phyloP scores from a whole-genome alignment of 208 protist species.

The Trypanosomatidae sp. region DNA sequence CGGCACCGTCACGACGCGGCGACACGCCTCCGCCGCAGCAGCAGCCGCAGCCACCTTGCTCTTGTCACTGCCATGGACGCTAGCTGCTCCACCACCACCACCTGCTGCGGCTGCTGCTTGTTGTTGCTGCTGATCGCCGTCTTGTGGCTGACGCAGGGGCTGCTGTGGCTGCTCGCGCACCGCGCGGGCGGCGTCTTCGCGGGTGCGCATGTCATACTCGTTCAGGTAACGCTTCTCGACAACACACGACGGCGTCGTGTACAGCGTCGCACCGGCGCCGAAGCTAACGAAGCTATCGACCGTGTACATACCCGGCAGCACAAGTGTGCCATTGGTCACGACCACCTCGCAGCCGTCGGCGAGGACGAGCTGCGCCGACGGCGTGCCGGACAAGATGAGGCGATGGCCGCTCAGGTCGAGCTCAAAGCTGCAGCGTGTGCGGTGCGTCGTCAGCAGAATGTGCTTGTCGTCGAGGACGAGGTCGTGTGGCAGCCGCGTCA shows the following conservation, averaged over 20 bases:
- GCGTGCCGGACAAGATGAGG: constrained; percentile 29
- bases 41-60: too few relatives aligned
- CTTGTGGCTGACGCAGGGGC: too few relatives aligned
- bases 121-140: too few relatives aligned
- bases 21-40: too few relatives aligned
- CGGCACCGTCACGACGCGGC: too few relatives aligned
- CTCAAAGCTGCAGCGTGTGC: constrained; percentile 50
- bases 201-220: too few relatives aligned
- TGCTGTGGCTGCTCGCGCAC: too few relatives aligned
- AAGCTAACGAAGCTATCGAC: constrained; percentile 79
- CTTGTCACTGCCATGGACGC: too few relatives aligned
- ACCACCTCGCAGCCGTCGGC: constrained; percentile 68
- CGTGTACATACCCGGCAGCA: constrained; percentile 65
- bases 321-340: constrained; percentile 74
- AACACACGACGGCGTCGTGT: constrained; percentile 28
- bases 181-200: too few relatives aligned
- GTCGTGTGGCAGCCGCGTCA: constrained; percentile 34
- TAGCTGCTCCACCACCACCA: too few relatives aligned
- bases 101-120: too few relatives aligned
- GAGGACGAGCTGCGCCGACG: constrained; percentile 52
- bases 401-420: constrained; percentile 56
- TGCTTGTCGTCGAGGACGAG: constrained; percentile 52
- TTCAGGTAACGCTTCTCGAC: constrained; percentile 54
- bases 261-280: constrained; percentile 32
- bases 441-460: constrained; percentile 42